These are phyloP conservation scores for Bonia amplexicaulis DNA, from an alignment of 176 grass and related monocot species.

Conservation along the genomic window DNA sequence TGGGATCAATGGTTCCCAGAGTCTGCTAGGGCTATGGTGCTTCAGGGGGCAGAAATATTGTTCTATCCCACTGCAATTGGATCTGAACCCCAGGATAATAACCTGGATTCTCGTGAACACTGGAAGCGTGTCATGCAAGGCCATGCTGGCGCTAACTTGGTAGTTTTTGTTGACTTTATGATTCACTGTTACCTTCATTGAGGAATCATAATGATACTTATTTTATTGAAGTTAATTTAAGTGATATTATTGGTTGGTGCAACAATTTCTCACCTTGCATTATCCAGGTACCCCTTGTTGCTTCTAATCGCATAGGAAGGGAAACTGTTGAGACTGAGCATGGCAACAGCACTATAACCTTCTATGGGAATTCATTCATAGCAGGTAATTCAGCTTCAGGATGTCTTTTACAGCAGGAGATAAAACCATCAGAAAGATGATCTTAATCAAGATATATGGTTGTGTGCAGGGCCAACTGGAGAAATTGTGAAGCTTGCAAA, in stretches of 20 bases:
- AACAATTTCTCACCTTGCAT: background rate
- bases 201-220: background rate
- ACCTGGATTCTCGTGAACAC: slow-evolving; percentile 71
- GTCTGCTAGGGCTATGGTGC: slow-evolving; percentile 79
- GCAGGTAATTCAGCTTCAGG: slow-evolving; percentile 41
- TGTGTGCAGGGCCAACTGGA: slow-evolving; percentile 58
- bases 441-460: background rate
- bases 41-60: slow-evolving; percentile 78
- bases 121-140: slow-evolving; percentile 99
- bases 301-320: slow-evolving; percentile 81
- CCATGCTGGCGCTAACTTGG: slow-evolving; percentile 93
- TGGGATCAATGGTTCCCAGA: slow-evolving; percentile 99
- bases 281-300: slow-evolving; percentile 79
- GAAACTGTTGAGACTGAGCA: slow-evolving; percentile 91
- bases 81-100: slow-evolving; percentile 83
- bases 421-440: background rate
- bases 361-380: slow-evolving; percentile 91
- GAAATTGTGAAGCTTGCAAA: slow-evolving; percentile 83
- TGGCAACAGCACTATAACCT: slow-evolving; percentile 70
- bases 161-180: slow-evolving; percentile 18
- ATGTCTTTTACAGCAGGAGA: background rate
- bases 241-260: background rate
- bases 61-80: slow-evolving; percentile 91
- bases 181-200: background rate
- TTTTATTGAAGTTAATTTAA: background rate